phyloP scores from a whole-genome alignment of 2,329 filamentous ascomycete genomes.

The Alternaria angustiovoidea region DNA sequence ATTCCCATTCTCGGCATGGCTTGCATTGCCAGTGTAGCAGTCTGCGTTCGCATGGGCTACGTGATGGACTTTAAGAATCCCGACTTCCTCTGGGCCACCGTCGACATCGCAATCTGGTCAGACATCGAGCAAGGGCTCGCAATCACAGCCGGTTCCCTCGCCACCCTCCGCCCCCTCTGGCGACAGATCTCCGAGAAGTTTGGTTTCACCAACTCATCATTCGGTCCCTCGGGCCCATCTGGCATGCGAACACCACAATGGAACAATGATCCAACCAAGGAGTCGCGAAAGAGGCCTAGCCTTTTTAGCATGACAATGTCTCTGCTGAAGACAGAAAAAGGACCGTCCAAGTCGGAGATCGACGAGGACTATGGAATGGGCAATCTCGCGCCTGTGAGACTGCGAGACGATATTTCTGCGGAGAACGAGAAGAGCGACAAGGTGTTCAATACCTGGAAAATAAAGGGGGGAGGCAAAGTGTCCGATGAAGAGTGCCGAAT shows the following conservation, averaged over 20 bases:
- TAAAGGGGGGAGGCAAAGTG: conserved; percentile 37
- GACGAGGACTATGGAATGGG: conserved; percentile 37
- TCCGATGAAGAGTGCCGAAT: conserved; percentile 35
- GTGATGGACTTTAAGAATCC: conserved; percentile 46
- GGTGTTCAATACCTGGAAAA: conserved; percentile 39
- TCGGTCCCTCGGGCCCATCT: conserved; percentile 18
- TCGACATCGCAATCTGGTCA: conserved; percentile 50
- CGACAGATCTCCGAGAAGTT: conserved; percentile 32
- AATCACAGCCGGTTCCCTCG: conserved; percentile 48
- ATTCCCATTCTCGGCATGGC: conserved; percentile 60
- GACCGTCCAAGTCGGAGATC: conserved; percentile 17
- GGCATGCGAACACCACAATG: conserved; percentile 31
- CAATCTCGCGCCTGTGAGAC: conserved; percentile 33
- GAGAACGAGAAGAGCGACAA: conserved; percentile 32
- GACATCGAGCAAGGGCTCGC: conserved; percentile 49
- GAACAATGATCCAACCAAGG: conserved; percentile 18
- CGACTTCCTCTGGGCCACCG: conserved; percentile 48
- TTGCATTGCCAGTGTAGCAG: conserved; percentile 50
- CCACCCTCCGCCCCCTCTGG: conserved; percentile 49
- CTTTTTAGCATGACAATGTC: conserved; percentile 34
- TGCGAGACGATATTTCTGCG: conserved; percentile 37
- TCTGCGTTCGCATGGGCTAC: conserved; percentile 46
- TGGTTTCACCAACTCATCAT: conserved; percentile 29
- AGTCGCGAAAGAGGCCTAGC: conserved; percentile 27
- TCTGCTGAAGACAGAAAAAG: conserved; percentile 35